Base-by-base conservation (phyloP, 1,284 basidiomycete genomes). In the Ceratobasidium papillatum region DNA sequence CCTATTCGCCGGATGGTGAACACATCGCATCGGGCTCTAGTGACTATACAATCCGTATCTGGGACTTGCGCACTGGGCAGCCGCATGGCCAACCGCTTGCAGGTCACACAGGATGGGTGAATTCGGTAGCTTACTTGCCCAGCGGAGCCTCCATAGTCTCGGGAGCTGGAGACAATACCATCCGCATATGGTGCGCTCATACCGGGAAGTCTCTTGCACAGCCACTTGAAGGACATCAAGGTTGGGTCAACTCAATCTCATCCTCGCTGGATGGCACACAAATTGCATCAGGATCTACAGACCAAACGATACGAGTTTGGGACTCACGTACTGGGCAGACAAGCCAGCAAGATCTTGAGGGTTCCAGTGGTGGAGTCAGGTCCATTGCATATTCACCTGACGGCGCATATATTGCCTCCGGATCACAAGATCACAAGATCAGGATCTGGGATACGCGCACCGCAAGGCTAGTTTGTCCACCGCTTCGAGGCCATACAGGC, bases 401-500 rank as follows among this genome's bases (percentile, higher is more conserved):
- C 49, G 32, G 14, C 19, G 9, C 45, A 11, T 41, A 11, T 7
- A 34, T 64, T 12, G 11, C 22, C 8, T 64, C 22, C 43, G 3
- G 17, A 17, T 54, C 47, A 9, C 3, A 47, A 3, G 65, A 69
- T 69, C 9, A 5, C 7, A 17, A 45, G 3, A 30, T 52, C 3
- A 3, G 3, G 4, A 22, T 52, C n/a, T 30, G n/a, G 22, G 51
- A 52, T 52, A 17, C 14, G 34, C 30, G 7, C 4, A 62, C 59
- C 7, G 59, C 30, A 8, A 11, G 25, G 25, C 45, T 25, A 12
- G 25, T 66, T 1, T 12, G 3, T 14, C 49, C 27, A 5, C 51
- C 68, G 9, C 3, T 54, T 11, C 25, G 56, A 14, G 71, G 75
- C 2, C 74, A 74, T 43, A 74, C 54, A 36, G 25, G 52, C 25